A percentile compares a stretch with the other conserved stretches of the same genome.
These are phyloP conservation scores for Fragaria vesca DNA, from an alignment of 306 rosid species.

Conservation along the genomic window DNA sequence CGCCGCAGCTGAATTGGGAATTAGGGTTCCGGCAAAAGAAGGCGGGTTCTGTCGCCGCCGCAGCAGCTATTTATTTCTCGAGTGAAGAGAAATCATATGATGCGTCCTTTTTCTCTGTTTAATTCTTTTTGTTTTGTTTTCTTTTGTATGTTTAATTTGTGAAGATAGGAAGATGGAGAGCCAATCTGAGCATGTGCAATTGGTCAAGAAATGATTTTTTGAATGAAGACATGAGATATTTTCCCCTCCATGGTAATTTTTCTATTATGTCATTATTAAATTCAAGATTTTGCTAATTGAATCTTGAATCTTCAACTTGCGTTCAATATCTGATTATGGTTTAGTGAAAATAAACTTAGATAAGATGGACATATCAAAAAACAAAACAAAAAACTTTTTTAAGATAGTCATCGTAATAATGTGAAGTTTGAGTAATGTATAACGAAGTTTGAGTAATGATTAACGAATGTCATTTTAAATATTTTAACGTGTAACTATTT, in stretches of 20 bases:
- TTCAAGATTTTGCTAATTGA: not conserved
- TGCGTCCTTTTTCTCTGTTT: not conserved
- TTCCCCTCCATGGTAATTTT: not conserved
- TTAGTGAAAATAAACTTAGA: too few species aligned
- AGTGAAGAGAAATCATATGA: conserved; percentile 1
- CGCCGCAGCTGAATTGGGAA: not conserved
- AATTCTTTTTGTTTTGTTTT: not conserved
- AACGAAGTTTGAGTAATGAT: too few species aligned
- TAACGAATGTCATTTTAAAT: too few species aligned
- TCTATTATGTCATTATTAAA: not conserved
- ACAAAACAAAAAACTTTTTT: too few species aligned
- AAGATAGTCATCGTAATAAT: too few species aligned
- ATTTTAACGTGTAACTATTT: too few species aligned
- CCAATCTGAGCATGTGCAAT: not conserved
- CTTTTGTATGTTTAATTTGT: not conserved
- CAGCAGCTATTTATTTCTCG: not conserved
- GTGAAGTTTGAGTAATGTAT: too few species aligned
- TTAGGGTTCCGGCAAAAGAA: not conserved
- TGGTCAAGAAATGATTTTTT: not conserved
- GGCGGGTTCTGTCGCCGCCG: not conserved
- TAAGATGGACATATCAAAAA: too few species aligned
- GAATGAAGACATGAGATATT: not conserved
- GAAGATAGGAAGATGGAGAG: not conserved
- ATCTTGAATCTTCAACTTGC: not conserved
- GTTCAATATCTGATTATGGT: not conserved